These are phyloP conservation scores for Raddia guianensis DNA, from an alignment of 176 grass and related monocot species.

Conservation along the genomic window DNA sequence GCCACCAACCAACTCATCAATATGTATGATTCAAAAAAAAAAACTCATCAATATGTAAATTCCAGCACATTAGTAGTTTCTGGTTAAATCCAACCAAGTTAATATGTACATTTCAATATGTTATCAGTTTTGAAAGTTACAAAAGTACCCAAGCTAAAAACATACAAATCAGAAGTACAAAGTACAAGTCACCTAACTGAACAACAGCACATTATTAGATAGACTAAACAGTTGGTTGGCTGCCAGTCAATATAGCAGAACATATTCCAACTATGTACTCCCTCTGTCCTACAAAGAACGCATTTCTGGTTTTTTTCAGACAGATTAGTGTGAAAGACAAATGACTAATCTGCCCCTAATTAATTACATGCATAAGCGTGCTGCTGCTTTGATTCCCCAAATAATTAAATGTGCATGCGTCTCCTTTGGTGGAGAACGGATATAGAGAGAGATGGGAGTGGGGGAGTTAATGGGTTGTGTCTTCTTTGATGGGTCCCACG, in stretches of 20 bases:
- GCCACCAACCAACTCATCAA: conserved; percentile 12
- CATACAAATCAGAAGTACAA: background rate
- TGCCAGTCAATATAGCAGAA: conserved; percentile 14
- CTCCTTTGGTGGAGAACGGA: too few relatives aligned
- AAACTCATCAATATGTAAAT: conserved; percentile 8
- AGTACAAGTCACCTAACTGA: conserved; percentile 13
- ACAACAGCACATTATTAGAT: background rate
- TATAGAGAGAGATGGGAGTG: too few relatives aligned
- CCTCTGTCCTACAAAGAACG: too few relatives aligned
- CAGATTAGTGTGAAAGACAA: too few relatives aligned
- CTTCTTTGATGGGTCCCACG: too few relatives aligned
- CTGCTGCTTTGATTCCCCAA: too few relatives aligned
- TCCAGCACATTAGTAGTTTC: background rate
- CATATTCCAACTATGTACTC: background rate
- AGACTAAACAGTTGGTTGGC: background rate
- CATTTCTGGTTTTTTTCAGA: too few relatives aligned
- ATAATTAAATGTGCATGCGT: too few relatives aligned
- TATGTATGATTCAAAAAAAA: too few relatives aligned
- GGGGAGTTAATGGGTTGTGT: too few relatives aligned
- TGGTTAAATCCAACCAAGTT: background rate
- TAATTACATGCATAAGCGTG: too few relatives aligned
- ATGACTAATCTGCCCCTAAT: too few relatives aligned
- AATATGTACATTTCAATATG: background rate
- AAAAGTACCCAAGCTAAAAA: conserved; percentile 5
- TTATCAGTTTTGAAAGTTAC: background rate